phyloP scores from a whole-genome alignment of 2,329 filamentous ascomycete genomes.

The Neofusicoccum kwambonambiense region DNA sequence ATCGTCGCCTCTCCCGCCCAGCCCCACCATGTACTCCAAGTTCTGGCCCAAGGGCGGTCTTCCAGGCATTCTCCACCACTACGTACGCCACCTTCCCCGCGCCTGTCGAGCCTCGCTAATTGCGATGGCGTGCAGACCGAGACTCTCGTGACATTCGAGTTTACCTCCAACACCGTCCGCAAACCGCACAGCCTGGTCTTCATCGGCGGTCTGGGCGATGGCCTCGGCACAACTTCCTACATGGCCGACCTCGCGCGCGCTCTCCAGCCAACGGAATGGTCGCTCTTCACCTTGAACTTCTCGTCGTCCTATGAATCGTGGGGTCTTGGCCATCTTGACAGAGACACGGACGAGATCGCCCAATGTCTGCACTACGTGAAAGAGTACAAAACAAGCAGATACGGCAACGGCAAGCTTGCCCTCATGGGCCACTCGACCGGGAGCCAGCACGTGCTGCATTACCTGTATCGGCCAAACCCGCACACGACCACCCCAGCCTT shows the following conservation, averaged over 20 bases:
- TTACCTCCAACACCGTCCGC: constrained; percentile 28
- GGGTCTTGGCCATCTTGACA: constrained; percentile 39
- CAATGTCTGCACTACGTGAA: constrained; percentile 27
- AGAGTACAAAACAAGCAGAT: constrained; percentile 30
- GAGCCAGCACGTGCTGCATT: constrained; percentile 25
- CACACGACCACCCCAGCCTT: constrained; percentile 20
- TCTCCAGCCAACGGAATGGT: constrained; percentile 23
- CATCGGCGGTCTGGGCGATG: constrained; percentile 28
- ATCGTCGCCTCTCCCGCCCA: constrained; percentile 21
- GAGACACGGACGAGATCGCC: constrained; percentile 39
- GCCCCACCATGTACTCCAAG: constrained; percentile 20
- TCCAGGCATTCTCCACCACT: constrained; percentile 29
- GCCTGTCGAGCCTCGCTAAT: constrained; percentile 23
- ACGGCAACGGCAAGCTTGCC: constrained; percentile 22
- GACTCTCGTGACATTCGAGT: constrained; percentile 41
- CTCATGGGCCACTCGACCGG: constrained; percentile 27
- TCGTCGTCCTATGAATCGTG: constrained; percentile 32
- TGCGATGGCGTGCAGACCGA: constrained; percentile 33
- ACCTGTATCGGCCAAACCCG: constrained; percentile 25
- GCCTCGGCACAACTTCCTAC: constrained; percentile 27
- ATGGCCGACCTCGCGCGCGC: constrained; percentile 24
- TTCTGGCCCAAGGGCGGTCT: constrained; percentile 30
- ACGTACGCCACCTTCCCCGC: constrained; percentile 18
- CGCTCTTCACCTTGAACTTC: constrained; percentile 24
- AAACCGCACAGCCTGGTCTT: constrained; percentile 29